phyloP scores from a whole-genome alignment of 2,329 filamentous ascomycete genomes.

The Diaporthe amygdali region DNA sequence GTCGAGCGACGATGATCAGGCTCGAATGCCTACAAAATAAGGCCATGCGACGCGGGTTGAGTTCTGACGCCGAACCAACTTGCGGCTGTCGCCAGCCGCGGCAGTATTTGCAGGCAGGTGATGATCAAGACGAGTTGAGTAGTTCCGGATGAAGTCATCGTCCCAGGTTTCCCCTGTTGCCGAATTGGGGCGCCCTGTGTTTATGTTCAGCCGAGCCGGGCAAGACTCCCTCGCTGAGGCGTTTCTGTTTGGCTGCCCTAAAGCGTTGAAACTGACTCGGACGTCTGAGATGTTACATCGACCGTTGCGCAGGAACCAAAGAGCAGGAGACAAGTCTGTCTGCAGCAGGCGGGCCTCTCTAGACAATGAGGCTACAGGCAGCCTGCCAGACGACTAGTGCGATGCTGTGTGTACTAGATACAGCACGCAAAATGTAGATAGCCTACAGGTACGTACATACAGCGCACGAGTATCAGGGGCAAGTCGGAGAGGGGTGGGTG shows the following conservation, averaged over 20 bases:
- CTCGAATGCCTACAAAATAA: neutral
- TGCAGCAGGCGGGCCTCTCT: neutral
- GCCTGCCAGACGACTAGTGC: neutral
- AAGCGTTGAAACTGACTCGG: slow-evolving; percentile 1
- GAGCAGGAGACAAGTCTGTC: slow-evolving; percentile 14
- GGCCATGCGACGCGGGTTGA: neutral
- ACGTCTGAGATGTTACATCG: slow-evolving; percentile 10
- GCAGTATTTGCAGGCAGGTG: neutral
- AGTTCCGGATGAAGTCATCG: slow-evolving; percentile 6
- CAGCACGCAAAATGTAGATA: neutral
- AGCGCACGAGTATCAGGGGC: no score
- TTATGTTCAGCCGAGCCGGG: neutral
- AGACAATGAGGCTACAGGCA: slow-evolving; percentile 2
- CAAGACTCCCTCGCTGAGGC: neutral
- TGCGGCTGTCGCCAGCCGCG: neutral
- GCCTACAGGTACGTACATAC: no score
- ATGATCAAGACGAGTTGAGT: neutral
- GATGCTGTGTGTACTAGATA: neutral
- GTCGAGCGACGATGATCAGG: neutral
- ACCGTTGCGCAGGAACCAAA: slow-evolving; percentile 11
- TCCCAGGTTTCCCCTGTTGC: slow-evolving; percentile 9
- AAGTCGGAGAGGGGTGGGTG: neutral
- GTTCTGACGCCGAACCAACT: neutral
- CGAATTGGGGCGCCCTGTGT: neutral
- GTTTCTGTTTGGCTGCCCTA: neutral